Evolutionary conservation across 1,284 basidiomycete genomes (phyloP).

Genomic region (Microbotryum lychnidis-dioicae): DNA sequence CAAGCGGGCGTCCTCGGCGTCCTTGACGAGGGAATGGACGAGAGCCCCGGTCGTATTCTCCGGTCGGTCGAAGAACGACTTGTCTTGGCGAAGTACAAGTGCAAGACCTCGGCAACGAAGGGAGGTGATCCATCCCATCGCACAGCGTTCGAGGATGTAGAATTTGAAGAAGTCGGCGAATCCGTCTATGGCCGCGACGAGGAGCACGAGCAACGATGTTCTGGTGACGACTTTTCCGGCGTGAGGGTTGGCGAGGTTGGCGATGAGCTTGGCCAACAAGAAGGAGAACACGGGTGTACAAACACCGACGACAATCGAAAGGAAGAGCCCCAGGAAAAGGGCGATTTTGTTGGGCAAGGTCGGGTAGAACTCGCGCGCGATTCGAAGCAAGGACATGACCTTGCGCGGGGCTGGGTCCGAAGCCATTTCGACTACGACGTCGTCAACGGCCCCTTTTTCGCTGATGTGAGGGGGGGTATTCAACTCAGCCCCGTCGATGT

Average conservation of each 20-base stretch:
- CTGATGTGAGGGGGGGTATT: not conserved
- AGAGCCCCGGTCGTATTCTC: constrained; percentile 58
- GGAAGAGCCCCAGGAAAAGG: constrained; percentile 58
- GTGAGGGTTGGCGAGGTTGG: constrained; percentile 60
- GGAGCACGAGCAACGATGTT: constrained; percentile 48
- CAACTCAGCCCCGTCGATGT: constrained; percentile 3
- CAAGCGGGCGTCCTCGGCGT: constrained; percentile 78
- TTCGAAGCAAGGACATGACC: constrained; percentile 44
- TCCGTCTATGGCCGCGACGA: constrained; percentile 66
- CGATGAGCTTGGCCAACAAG: constrained; percentile 73
- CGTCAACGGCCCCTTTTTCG: not conserved
- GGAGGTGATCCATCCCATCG: constrained; percentile 64
- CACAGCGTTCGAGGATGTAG: constrained; percentile 64
- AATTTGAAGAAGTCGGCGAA: constrained; percentile 63
- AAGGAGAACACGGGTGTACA: constrained; percentile 88
- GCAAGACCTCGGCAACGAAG: constrained; percentile 57
- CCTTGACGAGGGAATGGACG: constrained; percentile 77
- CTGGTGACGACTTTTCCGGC: constrained; percentile 48
- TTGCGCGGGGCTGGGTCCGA: no score
- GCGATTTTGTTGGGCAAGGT: constrained; percentile 66
- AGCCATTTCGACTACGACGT: constrained; percentile 3
- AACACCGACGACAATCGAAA: constrained; percentile 62
- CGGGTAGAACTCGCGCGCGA: constrained; percentile 58
- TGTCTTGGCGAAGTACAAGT: constrained; percentile 70
- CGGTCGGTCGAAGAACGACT: constrained; percentile 74